Percentiles rank a stretch among this genome's conserved stretches.
Conservation (phyloP, 2,329 filamentous ascomycete genomes). For the Sporothrix brasiliensis region DNA sequence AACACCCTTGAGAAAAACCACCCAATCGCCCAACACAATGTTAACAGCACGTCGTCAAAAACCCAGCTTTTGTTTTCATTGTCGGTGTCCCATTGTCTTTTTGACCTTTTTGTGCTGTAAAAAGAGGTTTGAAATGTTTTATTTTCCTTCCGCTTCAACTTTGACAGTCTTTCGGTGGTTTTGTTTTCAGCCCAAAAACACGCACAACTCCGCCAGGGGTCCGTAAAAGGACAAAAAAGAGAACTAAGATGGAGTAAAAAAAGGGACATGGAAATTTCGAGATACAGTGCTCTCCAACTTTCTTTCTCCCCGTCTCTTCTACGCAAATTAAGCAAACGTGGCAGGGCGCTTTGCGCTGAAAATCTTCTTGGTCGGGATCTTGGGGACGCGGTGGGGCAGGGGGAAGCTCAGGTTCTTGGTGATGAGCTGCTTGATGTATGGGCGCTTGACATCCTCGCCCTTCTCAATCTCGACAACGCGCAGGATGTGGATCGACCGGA, state of each 20-base stretch:
- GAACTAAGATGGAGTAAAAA: not conserved
- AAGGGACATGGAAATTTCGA: too few species aligned
- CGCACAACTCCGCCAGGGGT: not conserved
- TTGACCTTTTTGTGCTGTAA: not conserved
- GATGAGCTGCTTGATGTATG: constrained; percentile 99
- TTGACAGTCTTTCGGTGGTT: not conserved
- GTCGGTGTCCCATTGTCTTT: constrained; percentile 29
- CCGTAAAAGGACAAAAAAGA: constrained; percentile 23
- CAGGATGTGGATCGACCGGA: constrained; percentile 94
- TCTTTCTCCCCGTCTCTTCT: constrained; percentile 24
- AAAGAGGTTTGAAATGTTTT: constrained; percentile 17
- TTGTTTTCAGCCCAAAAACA: constrained; percentile 9
- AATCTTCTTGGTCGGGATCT: constrained; percentile 82
- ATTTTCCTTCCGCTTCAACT: constrained; percentile 10
- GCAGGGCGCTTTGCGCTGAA: constrained; percentile 91
- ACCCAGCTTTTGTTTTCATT: constrained; percentile 30
- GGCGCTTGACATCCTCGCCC: constrained; percentile 90
- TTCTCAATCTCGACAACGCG: constrained; percentile 98
- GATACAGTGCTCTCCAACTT: constrained; percentile 3
- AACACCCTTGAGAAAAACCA: constrained; percentile 22
- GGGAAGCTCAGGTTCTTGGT: constrained; percentile 96
- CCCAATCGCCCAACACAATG: constrained; percentile 17
- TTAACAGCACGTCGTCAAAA: constrained; percentile 13
- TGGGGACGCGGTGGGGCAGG: constrained; percentile 92
- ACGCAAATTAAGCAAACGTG: constrained; percentile 83